Conservation (phyloP, 1,284 basidiomycete genomes). For the Porphyrellus sp. region DNA sequence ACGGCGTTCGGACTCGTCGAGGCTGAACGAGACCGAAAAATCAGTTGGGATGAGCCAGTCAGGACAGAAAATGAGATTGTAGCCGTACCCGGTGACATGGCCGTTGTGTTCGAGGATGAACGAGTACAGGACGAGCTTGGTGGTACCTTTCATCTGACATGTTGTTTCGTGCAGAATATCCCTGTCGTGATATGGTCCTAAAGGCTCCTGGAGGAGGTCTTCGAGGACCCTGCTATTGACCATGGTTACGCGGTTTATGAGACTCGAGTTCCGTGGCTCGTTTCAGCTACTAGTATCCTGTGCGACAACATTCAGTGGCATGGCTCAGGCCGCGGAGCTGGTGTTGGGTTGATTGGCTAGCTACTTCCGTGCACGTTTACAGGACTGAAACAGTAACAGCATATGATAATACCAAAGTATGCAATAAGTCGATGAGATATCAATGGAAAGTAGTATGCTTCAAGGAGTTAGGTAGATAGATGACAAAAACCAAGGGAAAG, state of each 20-base stretch:
- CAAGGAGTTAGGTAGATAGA: constrained; percentile 28
- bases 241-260: constrained; percentile 13
- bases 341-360: constrained; percentile 10
- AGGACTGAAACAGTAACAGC: constrained; percentile 31
- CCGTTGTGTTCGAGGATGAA: constrained; percentile 30
- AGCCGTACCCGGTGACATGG: constrained; percentile 25
- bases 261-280: no score
- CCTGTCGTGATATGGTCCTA: constrained; percentile 33
- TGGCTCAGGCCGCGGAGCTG: background rate
- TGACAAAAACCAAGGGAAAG: constrained; percentile 14
- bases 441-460: constrained; percentile 21
- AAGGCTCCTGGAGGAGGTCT: constrained; percentile 26
- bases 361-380: constrained; percentile 27
- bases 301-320: no score
- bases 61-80: background rate
- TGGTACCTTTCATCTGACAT: constrained; percentile 16
- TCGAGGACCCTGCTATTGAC: constrained; percentile 17
- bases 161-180: constrained; percentile 21
- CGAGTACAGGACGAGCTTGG: constrained; percentile 28
- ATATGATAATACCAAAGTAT: constrained; percentile 33
- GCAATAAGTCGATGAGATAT: constrained; percentile 29
- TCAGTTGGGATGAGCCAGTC: constrained; percentile 1
- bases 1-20: constrained; percentile 30
- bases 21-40: constrained; percentile 13
- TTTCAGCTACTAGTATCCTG: no score